A percentile compares a stretch with the other conserved stretches of the same genome.
Evolutionary conservation across 192 early-diverging fungal species (phyloP).

Genomic region (Neocallimastix lanati): DNA sequence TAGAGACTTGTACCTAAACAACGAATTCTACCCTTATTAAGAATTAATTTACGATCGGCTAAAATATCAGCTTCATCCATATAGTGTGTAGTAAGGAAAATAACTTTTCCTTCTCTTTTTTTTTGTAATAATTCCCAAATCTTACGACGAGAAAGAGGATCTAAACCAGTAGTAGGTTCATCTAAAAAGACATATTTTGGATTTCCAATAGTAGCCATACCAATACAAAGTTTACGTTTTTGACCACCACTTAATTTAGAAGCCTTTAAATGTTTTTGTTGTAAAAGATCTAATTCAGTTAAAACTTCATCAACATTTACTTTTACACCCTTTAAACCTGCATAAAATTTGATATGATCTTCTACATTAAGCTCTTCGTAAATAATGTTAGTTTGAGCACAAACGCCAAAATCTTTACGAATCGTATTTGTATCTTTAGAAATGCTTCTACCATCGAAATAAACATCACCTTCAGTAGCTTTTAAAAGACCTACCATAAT

Average conservation of each 20-base stretch:
- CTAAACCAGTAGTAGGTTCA: slow-evolving; percentile 42
- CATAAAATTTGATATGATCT: no score
- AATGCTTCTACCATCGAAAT: no score
- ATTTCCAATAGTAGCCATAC: slow-evolving; percentile 28
- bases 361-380: no score
- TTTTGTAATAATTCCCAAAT: slow-evolving; percentile 35
- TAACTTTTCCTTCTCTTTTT: slow-evolving; percentile 19
- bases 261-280: no score
- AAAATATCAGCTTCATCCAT: slow-evolving; percentile 47
- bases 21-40: slow-evolving; percentile 24
- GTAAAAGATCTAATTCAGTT: no score
- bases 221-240: slow-evolving; percentile 30
- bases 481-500: no score
- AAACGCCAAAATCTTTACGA: no score
- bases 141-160: slow-evolving; percentile 19
- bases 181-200: slow-evolving; percentile 24
- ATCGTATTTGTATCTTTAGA: no score
- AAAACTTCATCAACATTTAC: no score
- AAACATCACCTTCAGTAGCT: no score
- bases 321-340: no score
- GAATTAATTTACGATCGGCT: slow-evolving; percentile 22
- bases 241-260: slow-evolving; percentile 26
- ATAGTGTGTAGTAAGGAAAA: slow-evolving; percentile 38
- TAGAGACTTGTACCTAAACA: slow-evolving; percentile 30
- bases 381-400: no score